Conservation (phyloP, 257 asterid species). For the Solanum clarkiae region DNA sequence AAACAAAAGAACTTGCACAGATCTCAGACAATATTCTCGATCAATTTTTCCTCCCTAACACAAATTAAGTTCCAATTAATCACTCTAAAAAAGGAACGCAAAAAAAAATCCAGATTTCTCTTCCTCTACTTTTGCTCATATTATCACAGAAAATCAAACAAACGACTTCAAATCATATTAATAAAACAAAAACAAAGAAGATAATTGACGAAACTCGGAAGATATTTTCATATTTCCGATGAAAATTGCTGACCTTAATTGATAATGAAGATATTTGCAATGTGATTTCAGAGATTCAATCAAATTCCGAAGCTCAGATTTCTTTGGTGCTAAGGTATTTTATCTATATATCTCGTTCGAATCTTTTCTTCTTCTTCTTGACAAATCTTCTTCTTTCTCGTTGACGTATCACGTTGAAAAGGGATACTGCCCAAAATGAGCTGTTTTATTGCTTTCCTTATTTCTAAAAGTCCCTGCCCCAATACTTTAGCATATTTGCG, state of each 20-base stretch:
- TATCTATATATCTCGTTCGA: conserved; percentile 11
- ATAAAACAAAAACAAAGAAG: not conserved
- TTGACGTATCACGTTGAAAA: conserved; percentile 8
- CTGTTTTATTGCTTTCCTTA: not conserved
- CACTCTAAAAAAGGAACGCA: not conserved
- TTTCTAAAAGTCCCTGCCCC: not conserved
- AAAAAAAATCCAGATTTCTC: not conserved
- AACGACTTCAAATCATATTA: conserved; percentile 1
- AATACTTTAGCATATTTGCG: not conserved
- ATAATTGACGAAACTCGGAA: not conserved
- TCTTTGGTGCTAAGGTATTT: not conserved
- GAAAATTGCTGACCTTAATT: conserved; percentile 25
- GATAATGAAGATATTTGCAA: conserved; percentile 22
- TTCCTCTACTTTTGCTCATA: not conserved
- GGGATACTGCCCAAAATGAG: not conserved
- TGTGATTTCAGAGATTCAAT: conserved; percentile 18
- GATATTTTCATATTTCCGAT: not conserved
- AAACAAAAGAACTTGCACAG: not conserved
- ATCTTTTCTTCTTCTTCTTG: not conserved
- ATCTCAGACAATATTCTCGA: not conserved
- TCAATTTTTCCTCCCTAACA: not conserved
- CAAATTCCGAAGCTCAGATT: not conserved
- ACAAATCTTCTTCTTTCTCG: conserved; percentile 1
- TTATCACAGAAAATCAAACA: conserved; percentile 7
- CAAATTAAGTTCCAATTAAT: not conserved